These are phyloP conservation scores for Kurtzmaniella quercitrusa DNA, from an alignment of 1,139 yeast species.

Conservation along the genomic window DNA sequence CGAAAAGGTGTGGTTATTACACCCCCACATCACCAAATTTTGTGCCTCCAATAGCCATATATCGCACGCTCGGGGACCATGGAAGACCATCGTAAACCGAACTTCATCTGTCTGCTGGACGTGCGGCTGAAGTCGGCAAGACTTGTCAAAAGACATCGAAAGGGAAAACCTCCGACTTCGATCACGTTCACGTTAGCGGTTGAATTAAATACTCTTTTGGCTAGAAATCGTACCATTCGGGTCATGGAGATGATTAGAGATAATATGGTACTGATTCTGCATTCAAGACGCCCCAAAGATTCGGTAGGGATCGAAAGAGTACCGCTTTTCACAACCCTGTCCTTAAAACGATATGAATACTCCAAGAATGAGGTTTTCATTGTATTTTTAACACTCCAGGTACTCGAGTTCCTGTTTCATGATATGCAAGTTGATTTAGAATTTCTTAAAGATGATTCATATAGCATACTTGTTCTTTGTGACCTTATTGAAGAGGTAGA, in stretches of 20 bases:
- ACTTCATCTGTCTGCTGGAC: slow-evolving; percentile 38
- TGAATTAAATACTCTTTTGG: slow-evolving; percentile 33
- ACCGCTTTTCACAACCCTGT: slow-evolving; percentile 3
- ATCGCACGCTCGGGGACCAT: neutral
- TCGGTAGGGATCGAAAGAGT: neutral
- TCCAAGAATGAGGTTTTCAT: slow-evolving; percentile 29
- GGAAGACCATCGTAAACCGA: slow-evolving; percentile 33
- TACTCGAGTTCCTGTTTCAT: slow-evolving; percentile 18
- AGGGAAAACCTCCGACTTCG: neutral
- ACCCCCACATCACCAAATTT: neutral
- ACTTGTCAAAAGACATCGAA: neutral
- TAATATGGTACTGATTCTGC: slow-evolving; percentile 33
- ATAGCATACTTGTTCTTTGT: slow-evolving; percentile 26
- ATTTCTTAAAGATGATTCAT: slow-evolving; percentile 31
- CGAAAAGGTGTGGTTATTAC: neutral
- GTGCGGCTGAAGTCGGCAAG: slow-evolving; percentile 22
- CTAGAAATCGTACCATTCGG: slow-evolving; percentile 25
- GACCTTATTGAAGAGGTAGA: slow-evolving; percentile 26
- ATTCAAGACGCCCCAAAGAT: slow-evolving; percentile 10
- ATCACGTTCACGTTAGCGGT: slow-evolving; percentile 25
- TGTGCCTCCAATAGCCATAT: too few species aligned
- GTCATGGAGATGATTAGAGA: slow-evolving; percentile 33
- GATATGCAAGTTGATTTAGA: slow-evolving; percentile 17
- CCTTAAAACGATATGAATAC: slow-evolving; percentile 7
- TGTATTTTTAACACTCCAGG: slow-evolving; percentile 25